Base-by-base conservation (phyloP, 768 basidiomycete genomes). In the Serendipita vermifera region DNA sequence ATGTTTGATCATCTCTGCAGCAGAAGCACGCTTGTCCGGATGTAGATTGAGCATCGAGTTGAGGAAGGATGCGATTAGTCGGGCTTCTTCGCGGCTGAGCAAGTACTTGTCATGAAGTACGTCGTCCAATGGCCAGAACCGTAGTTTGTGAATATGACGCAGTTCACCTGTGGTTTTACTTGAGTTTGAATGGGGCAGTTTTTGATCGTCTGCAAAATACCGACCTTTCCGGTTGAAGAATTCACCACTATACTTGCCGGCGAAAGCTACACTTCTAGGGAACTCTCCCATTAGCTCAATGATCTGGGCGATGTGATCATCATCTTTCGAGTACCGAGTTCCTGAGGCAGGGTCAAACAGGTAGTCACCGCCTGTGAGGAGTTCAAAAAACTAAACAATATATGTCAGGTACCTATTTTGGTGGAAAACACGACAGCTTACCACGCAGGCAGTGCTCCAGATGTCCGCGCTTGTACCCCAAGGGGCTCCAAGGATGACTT, bases 341-440 rank as follows among this genome's bases (percentile, higher is more conserved):
- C 94, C 94, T 1, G 88, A 87, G 20, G 91, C 91, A 0, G 94
- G 94, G 66, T 98, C 96, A 66, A 99, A 99, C 33, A 99, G 79
- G 70, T 98, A 99, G 68, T 98, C 94, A 20, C 96, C 94, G 17
- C 94, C 94, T 0, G 87, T 90, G 60, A 98, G 80, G 38, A 98
- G 79, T 67, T 98, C 94, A 66, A 99, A 99, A 36, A 91, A 77
- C 90, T 92, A 62, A 1, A 14, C 24, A 26, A 41, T 15, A 11
- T 26, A 43, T 15, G 26, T 43, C 13, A 24, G 41, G 14, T 9
- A 22, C 41, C 38, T 1, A 9, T 3, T 3, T 31, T 22, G 24
- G 41, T 43, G 13, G 41, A 43, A 17, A n/a, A 11, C 33, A 46
- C 33, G 36, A 35, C 14, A 14, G 75, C 85, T 65, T 65, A 93